These are phyloP conservation scores for Botryotinia calthae DNA, from an alignment of 2,329 filamentous ascomycete species.

Conservation along the genomic window DNA sequence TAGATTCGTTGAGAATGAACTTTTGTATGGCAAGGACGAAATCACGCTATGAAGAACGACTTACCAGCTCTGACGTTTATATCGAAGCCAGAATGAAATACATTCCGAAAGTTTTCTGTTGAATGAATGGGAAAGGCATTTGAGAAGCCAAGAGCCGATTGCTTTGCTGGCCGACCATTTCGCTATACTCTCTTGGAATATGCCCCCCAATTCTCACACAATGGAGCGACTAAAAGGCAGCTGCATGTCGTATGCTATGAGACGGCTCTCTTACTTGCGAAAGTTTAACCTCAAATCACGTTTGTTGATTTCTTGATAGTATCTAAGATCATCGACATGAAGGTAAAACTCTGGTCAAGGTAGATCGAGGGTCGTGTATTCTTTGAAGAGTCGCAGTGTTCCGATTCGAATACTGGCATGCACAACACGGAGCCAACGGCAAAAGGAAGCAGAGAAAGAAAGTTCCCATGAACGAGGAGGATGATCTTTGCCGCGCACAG, in stretches of 20 bases:
- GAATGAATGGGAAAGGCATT: background rate
- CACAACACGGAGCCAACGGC: background rate
- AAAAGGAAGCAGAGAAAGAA: background rate
- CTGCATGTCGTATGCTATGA: background rate
- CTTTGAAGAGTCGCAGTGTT: background rate
- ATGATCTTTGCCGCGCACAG: background rate
- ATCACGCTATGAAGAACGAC: background rate
- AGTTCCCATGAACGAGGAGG: background rate
- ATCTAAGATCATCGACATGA: background rate
- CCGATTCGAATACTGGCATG: background rate
- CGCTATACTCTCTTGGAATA: background rate
- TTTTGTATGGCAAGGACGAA: background rate
- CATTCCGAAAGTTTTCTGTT: background rate
- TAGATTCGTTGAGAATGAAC: background rate
- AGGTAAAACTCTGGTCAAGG: background rate
- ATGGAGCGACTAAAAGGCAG: background rate
- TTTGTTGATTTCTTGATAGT: background rate
- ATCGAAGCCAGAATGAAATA: background rate
- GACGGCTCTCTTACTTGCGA: background rate
- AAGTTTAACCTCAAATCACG: background rate
- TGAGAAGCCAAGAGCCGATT: background rate
- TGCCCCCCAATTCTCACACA: background rate
- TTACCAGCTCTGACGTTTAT: background rate
- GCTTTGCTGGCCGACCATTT: background rate
- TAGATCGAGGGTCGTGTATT: background rate